Evolutionary conservation across 192 early-diverging fungal species (phyloP), one percentile per base, ranked within the genome.

Genomic region (Entomortierella lignicola): DNA sequence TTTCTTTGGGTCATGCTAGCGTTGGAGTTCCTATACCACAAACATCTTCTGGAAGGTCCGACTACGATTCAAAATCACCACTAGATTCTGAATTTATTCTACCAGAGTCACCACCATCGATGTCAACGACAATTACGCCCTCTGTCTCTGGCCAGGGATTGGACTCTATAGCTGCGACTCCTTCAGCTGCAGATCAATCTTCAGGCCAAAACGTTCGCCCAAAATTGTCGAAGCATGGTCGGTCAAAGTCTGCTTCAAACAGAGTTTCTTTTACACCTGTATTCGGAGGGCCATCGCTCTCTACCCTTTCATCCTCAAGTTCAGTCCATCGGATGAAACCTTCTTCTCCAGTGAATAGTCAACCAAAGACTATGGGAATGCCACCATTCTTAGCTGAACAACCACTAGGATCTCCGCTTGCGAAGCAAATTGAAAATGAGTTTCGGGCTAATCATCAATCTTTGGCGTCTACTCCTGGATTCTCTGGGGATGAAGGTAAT

Each of bases 221-320:
- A 15, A 43, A 67, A 20, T 30, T 59, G 26, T 63, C 34, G 57
- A 79, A 79, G 39, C 75, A 79, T 55, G 75, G 75, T 39, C 75
- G 75, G 12, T 79, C 75, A 0, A 79, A 79, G 30, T 79, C 75
- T 15, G 75, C 61, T 10, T 68, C 75, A 0, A 79, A 79, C 30
- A 66, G 75, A 41, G 63, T 79, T 17, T 79, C 75, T 8, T 79
- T 79, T 61, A 60, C 66, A 5, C 74, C 65, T 17, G 61, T 63
- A 17, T 74, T 66, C 10, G 60, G 60, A 27, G 6, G 34, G 0
- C 30, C 60, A n/a, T 26, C 66, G 4, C 57, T 69, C 23, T 70
- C 75, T 13, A 26, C 60, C 11, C 41, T 69, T 0, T 79, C 75
- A 4, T 70, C 75, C 0, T 48, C 66, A 1, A 51, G 56, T 8